Evolutionary conservation across 371 early-diverging fungal species (phyloP).

Genomic region (Lichtheimia ornata): DNA sequence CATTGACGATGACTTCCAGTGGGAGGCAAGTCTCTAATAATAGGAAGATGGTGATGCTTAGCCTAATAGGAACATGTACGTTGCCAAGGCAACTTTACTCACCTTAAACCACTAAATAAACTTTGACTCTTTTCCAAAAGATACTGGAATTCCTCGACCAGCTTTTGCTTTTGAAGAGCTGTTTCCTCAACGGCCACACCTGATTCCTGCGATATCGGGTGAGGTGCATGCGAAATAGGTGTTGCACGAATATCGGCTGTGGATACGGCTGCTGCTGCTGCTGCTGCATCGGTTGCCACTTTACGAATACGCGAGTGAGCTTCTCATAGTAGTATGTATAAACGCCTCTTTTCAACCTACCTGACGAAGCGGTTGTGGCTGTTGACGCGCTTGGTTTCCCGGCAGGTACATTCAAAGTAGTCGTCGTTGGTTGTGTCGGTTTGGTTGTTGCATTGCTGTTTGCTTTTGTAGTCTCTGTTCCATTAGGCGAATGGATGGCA

Average conservation of each 20-base stretch:
- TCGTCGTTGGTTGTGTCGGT: no score
- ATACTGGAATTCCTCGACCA: slow-evolving; percentile 90
- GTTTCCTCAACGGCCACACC: slow-evolving; percentile 27
- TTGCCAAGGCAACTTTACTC: slow-evolving; percentile 2
- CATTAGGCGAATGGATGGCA: no score
- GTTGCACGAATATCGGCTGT: neutral
- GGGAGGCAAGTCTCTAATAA: slow-evolving; percentile 69
- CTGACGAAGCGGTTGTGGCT: neutral
- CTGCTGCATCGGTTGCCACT: slow-evolving; percentile 8
- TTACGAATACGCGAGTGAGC: neutral
- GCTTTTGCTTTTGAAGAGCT: slow-evolving; percentile 44
- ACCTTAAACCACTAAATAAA: slow-evolving; percentile 92
- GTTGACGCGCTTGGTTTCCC: neutral
- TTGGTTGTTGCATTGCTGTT: no score
- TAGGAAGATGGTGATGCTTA: neutral
- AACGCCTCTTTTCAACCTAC: neutral
- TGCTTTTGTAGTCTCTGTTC: no score
- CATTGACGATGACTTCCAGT: slow-evolving; percentile 78
- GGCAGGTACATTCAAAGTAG: neutral
- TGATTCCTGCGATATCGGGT: neutral
- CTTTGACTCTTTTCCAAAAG: slow-evolving; percentile 96
- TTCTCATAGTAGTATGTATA: neutral
- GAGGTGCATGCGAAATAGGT: no score
- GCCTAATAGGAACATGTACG: neutral
- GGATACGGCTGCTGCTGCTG: slow-evolving; percentile 11